Conservation (phyloP, 345 rosid species). For the Viola odorata region DNA sequence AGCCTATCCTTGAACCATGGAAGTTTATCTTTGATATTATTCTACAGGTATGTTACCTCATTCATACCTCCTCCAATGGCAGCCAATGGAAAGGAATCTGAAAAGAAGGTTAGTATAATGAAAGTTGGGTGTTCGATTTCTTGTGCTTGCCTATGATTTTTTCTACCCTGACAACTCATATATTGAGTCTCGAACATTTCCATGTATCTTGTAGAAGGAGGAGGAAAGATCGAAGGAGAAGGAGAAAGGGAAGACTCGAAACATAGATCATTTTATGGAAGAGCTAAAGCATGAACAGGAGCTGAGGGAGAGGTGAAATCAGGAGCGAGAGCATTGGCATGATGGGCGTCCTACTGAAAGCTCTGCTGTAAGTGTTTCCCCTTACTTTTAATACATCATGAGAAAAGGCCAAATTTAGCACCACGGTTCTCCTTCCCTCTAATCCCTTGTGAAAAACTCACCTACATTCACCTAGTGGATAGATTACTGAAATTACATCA, state of each 20-base stretch:
- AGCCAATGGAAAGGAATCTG: constrained; percentile 79
- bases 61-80: constrained; percentile 95
- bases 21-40: constrained; percentile 14
- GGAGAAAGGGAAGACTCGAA: constrained; percentile 84
- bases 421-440: not conserved
- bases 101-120: constrained; percentile 59
- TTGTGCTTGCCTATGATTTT: constrained; percentile 2
- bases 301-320: constrained; percentile 91
- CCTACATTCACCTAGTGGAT: too few species aligned
- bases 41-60: constrained; percentile 97
- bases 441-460: too few species aligned
- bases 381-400: not conserved
- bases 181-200: constrained; percentile 12
- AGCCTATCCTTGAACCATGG: too few species aligned
- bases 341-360: constrained; percentile 64
- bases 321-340: constrained; percentile 71
- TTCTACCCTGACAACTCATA: not conserved
- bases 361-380: constrained; percentile 49
- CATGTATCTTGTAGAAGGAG: constrained; percentile 35
- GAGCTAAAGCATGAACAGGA: constrained; percentile 98
- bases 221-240: too few species aligned
- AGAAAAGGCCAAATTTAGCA: not conserved
- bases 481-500: too few species aligned
- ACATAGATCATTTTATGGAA: constrained; percentile 97
- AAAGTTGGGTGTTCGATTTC: not conserved